Evolutionary conservation across 2,329 filamentous ascomycete species (phyloP), one percentile per base, ranked within the genome.

Genomic region (Cercospora sp.): DNA sequence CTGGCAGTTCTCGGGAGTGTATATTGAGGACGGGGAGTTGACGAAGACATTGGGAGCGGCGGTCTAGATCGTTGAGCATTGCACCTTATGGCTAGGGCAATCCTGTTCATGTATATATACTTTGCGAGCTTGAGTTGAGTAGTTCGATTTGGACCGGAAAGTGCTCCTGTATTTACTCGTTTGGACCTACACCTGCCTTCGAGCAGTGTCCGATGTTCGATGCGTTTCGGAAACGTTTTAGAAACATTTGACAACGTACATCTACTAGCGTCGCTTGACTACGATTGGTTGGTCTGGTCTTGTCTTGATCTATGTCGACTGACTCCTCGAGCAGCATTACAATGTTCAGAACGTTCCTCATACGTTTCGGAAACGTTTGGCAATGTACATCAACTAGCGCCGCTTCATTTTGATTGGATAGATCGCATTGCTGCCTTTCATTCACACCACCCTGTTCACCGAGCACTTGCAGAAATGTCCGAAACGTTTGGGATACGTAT

Each of bases 1-100:
- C 75, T 89, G 89, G 82, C 91, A 87, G 77, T 92, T 91, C 80
- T 89, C 86, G 3, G 89, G 90, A 8, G 87, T 91, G 3, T 92
- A 91, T 74, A 84, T 92, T 60, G 90, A 92, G 83, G 84, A 81
- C 58, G 88, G 86, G n/a, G 68, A 71, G 13, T 28, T 79, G 7
- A 79, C 76, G 0, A 75, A 69, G 20, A 64, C 18, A 7, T 58
- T 64, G 33, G 51, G 62, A 40, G 30, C 20, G 3, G 23, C 55
- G 8, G 9, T 31, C 5, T 59, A 59, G 55, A 30, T 36, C 13
- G 23, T 6, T 7, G 20, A 5, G 20, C 1, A 8, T 10, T 23
- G 13, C 3, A 40, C n/a, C 16, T n/a, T 40, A n/a, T n/a, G 6
- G 16, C 6, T n/a, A 3, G 8, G 36, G 16, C 16, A n/a, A 40